These are phyloP conservation scores for Suillus placidus DNA, from an alignment of 768 basidiomycete genomes.

Conservation along the genomic window DNA sequence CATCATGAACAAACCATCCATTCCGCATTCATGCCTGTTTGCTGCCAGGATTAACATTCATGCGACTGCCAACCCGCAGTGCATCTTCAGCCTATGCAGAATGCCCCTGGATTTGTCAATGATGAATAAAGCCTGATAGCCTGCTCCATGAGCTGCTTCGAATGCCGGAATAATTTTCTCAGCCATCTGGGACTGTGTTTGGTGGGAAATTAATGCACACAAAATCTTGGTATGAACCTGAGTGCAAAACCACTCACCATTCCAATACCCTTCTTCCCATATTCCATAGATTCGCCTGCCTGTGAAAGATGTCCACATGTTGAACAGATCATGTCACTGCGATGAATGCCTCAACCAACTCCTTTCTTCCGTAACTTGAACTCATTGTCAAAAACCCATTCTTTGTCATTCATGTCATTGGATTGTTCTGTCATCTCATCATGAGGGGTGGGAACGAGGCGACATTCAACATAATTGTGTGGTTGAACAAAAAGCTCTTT, in stretches of 20 bases:
- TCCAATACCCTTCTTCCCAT: conserved; percentile 18
- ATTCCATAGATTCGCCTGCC: conserved; percentile 9
- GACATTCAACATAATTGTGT: too few species aligned
- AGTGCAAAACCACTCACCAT: conserved; percentile 7
- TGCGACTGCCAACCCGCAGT: conserved; percentile 10
- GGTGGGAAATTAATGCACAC: background rate
- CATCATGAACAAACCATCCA: too few species aligned
- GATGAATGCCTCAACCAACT: too few species aligned
- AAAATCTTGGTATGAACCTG: conserved; percentile 10
- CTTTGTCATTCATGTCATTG: too few species aligned
- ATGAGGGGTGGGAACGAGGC: too few species aligned
- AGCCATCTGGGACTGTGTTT: background rate
- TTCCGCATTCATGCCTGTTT: conserved; percentile 17
- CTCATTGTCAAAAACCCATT: too few species aligned
- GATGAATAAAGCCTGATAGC: conserved; percentile 10
- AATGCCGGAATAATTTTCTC: conserved; percentile 15
- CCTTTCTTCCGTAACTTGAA: too few species aligned
- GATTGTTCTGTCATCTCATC: too few species aligned
- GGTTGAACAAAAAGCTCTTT: too few species aligned
- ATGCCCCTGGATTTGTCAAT: conserved; percentile 33
- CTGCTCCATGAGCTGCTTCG: conserved; percentile 27
- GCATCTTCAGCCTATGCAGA: conserved; percentile 29
- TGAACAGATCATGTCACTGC: too few species aligned
- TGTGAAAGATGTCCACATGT: background rate
- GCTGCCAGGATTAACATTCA: conserved; percentile 28